These are phyloP conservation scores for Pythium oligandrum DNA, from an alignment of 352 stramenopile genomes.

Conservation along the genomic window DNA sequence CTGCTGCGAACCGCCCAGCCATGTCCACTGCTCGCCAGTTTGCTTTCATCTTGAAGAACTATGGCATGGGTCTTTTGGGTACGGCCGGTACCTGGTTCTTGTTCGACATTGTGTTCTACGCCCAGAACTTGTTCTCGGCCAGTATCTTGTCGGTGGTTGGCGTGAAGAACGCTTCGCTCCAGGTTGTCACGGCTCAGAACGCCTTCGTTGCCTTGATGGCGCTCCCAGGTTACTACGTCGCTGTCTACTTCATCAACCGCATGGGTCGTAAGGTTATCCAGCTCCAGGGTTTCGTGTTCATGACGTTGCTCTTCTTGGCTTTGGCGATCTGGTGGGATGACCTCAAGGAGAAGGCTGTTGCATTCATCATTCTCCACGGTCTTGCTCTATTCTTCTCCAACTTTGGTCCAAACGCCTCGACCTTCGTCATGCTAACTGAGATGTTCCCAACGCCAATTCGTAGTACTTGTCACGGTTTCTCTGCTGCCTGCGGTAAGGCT, in stretches of 20 bases:
- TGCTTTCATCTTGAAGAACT: slow-evolving; percentile 45
- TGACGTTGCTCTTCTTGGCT: slow-evolving; percentile 59
- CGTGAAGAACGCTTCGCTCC: slow-evolving; percentile 38
- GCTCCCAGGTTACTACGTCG: slow-evolving; percentile 31
- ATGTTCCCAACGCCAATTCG: slow-evolving; percentile 20
- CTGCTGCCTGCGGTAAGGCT: slow-evolving; percentile 80
- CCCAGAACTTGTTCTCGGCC: slow-evolving; percentile 74
- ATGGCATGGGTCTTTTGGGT: slow-evolving; percentile 46
- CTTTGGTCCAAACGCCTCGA: slow-evolving; percentile 84
- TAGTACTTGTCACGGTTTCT: slow-evolving; percentile 86
- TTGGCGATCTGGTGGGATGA: slow-evolving; percentile 59
- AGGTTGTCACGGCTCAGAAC: slow-evolving; percentile 33
- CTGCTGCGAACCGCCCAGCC: not conserved
- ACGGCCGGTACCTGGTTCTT: slow-evolving; percentile 82
- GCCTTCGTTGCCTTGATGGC: slow-evolving; percentile 5
- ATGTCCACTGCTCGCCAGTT: slow-evolving; percentile 2
- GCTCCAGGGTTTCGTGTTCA: slow-evolving; percentile 64
- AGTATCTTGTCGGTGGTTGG: slow-evolving; percentile 60
- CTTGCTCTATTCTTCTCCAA: slow-evolving; percentile 81
- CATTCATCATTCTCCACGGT: slow-evolving; percentile 75
- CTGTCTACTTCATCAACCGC: slow-evolving; percentile 63
- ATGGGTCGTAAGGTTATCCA: slow-evolving; percentile 71
- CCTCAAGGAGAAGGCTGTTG: slow-evolving; percentile 36
- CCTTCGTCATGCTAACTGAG: slow-evolving; percentile 80
- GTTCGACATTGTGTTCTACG: slow-evolving; percentile 83